A percentile compares a stretch with the other conserved stretches of the same genome.
phyloP scores from a whole-genome alignment of 768 basidiomycete genomes.

The Xerocomus brunneocitrinus region DNA sequence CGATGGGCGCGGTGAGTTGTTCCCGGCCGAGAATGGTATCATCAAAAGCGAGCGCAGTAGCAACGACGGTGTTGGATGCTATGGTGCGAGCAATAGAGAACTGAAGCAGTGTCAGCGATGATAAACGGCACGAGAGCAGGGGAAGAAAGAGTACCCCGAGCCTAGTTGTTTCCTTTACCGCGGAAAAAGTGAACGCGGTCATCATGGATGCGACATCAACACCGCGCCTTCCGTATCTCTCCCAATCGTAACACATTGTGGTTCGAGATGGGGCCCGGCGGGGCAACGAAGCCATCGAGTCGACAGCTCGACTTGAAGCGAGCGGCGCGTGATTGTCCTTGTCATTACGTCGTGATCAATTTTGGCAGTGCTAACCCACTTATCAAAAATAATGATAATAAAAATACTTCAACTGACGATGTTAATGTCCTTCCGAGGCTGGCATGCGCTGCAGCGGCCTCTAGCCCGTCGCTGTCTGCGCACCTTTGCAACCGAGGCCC shows the following conservation, averaged over 20 bases:
- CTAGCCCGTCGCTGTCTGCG: slow-evolving; percentile 8
- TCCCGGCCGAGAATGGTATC: slow-evolving; percentile 61
- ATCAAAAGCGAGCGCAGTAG: slow-evolving; percentile 60
- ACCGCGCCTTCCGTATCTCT: slow-evolving; percentile 47
- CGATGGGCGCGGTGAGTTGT: slow-evolving; percentile 51
- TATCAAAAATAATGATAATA: slow-evolving; percentile 1
- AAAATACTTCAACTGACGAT: slow-evolving; percentile 1
- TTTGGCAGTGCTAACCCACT: background rate
- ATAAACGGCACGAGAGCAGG: slow-evolving; percentile 2
- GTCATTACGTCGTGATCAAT: background rate
- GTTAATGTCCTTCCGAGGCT: slow-evolving; percentile 19
- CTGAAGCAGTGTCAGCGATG: slow-evolving; percentile 33
- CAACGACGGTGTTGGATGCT: slow-evolving; percentile 51
- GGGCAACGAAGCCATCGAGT: slow-evolving; percentile 21
- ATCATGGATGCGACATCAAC: slow-evolving; percentile 64
- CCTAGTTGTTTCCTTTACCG: slow-evolving; percentile 62
- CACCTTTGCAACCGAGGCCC: slow-evolving; percentile 33
- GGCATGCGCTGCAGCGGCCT: slow-evolving; percentile 12
- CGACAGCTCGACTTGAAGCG: slow-evolving; percentile 1
- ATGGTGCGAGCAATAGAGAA: slow-evolving; percentile 66
- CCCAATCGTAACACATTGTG: slow-evolving; percentile 34
- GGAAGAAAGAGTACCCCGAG: slow-evolving; percentile 52
- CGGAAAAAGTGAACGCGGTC: slow-evolving; percentile 61
- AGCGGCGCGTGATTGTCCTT: slow-evolving; percentile 19
- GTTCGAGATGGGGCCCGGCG: slow-evolving; percentile 4